Base-by-base conservation (phyloP, 805 yeast genomes). In the Metschnikowia shivogae region DNA sequence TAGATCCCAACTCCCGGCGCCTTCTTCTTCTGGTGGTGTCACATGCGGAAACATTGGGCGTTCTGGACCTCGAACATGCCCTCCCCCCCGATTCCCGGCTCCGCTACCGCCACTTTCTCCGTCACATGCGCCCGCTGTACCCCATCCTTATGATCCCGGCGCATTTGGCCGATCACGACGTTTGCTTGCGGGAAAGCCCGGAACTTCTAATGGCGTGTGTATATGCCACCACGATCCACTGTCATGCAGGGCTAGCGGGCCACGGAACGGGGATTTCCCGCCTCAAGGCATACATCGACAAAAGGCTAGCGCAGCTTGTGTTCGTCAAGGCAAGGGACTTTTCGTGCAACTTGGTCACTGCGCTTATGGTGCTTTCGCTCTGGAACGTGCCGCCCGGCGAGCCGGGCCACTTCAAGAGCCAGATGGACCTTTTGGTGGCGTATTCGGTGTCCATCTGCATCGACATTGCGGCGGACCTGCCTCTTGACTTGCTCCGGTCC, bases 381-480 rank as follows among this genome's bases (percentile, higher is more conserved):
- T 78, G 83, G 83, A 72, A 75, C 40, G 64, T 77, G 3, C 81
- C 82, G 1, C 79, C 81, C 6, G 63, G 68, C 30, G 69, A 67
- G 51, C 68, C 76, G 65, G 80, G 80, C 10, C 74, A 78, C 19
- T 78, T 70, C 58, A 76, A 73, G 47, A 78, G 74, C 55, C 81
- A 76, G 53, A 65, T 78, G 59, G 70, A 73, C 50, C 55, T 76
- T 22, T 53, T 78, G 50, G 67, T 70, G 37, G 77, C 77, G 2
- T 62, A 70, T 42, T 68, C 67, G 49, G 54, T 78, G 28, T 64
- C 76, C 3, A 53, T 78, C 28, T 77, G 81, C 53, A 63, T 77
- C n/a, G 81, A 76, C 47, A 56, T 75, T 31, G 77, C 77, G 11
- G 36, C 45, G 22, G 36, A 30, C 31, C 37, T 27, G 19, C 57